Base-by-base conservation (phyloP, 208 protist genomes). In the Trypanosoma congolense region DNA sequence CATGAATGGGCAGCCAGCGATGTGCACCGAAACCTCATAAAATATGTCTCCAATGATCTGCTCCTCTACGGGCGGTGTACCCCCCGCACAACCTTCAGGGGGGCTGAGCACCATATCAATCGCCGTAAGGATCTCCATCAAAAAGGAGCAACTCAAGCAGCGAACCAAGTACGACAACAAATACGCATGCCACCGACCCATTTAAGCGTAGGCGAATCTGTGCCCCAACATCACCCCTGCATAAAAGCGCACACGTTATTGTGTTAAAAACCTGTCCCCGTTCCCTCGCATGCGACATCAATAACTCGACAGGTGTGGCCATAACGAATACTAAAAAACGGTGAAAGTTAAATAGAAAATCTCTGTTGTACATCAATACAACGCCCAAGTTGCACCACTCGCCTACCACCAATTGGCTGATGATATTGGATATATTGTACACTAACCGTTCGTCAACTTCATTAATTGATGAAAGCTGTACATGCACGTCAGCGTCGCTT, bases 351-450 rank as follows among this genome's bases (percentile, higher is more conserved):
- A 83, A 64, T 6, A 75, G 59, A 56, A 60, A 59, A 0, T 77
- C 70, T 43, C 91, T 76, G 52, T 40, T 49, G 60, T 92, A 94
- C 46, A 77, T 70, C 30, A 88, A 53, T 6, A 89, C 49, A 35
- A 93, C 75, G 19, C 87, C 87, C 5, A 91, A 50, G 47, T 91
- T 90, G 56, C 78, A 80, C 83, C 87, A 94, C 57, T 73, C 26
- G 25, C 64, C 71, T 26, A 43, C 60, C 73, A 85, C 86, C 40
- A 91, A 51, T 22, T 65, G 73, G 56, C 75, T 61, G 22, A 91
- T 66, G 42, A 89, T 69, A 41, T 82, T 70, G 0, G 78, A 66
- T 44, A 84, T 52, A 67, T 87, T 68, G 64, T 91, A 93, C 48
- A 93, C 64, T 14, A 84, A 64, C 0, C 43, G 36, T 18, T 72